Conservation (phyloP, 2,329 filamentous ascomycete species). For the Pseudopithomyces chartarum region DNA sequence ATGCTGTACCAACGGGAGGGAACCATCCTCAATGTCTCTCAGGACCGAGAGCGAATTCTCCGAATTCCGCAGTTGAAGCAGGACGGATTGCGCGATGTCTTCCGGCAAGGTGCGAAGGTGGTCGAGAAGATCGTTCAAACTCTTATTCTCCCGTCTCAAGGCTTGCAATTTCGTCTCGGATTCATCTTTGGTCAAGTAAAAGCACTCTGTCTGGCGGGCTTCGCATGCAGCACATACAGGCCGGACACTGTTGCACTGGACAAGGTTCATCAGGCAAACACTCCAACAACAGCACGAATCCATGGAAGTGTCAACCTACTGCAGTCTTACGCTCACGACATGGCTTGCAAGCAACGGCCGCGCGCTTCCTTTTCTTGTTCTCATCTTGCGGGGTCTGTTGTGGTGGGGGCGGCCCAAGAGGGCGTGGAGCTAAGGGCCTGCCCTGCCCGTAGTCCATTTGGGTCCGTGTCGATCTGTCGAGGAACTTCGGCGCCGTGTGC, state of each 20-base stretch:
- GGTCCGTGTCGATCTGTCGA: neutral
- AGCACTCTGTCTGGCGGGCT: constrained; percentile 4
- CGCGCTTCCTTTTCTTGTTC: constrained; percentile 6
- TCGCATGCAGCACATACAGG: constrained; percentile 6
- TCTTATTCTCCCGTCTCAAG: constrained; percentile 7
- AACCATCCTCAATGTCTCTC: constrained; percentile 1
- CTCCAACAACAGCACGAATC: neutral
- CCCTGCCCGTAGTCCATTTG: constrained; percentile 5
- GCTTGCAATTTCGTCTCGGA: constrained; percentile 6
- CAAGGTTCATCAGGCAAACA: neutral
- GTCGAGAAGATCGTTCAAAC: neutral
- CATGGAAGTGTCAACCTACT: neutral
- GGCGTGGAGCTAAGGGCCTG: constrained; percentile 6
- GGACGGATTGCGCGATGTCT: neutral
- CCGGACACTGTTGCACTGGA: constrained; percentile 7
- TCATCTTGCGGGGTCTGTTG: neutral
- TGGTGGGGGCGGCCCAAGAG: constrained; percentile 2
- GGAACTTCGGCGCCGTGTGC: neutral
- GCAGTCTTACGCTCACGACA: constrained; percentile 2
- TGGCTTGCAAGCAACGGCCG: constrained; percentile 5
- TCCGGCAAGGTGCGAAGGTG: constrained; percentile 1
- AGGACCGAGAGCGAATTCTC: constrained; percentile 1
- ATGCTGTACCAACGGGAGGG: neutral
- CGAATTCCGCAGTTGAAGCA: neutral
- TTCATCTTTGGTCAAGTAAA: constrained; percentile 7